Percentiles rank a stretch among this genome's conserved stretches.
Evolutionary conservation across 345 rosid species (phyloP).

Genomic region (Aurinia saxatilis): DNA sequence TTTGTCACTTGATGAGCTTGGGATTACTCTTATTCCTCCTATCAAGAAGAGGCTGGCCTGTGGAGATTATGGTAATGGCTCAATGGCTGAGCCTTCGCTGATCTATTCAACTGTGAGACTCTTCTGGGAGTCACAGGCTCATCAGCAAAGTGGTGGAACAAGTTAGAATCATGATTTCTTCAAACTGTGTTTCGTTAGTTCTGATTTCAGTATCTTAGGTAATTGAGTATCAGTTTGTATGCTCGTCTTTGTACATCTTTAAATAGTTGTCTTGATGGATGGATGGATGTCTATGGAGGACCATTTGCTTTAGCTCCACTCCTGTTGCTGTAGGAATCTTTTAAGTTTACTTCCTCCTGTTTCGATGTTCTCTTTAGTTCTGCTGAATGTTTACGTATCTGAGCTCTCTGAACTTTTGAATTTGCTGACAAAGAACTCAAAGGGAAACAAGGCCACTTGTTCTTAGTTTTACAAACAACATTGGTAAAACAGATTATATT

Average conservation of each 20-base stretch:
- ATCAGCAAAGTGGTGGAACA: constrained; percentile 18
- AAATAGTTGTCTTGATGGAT: not conserved
- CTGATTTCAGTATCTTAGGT: not conserved
- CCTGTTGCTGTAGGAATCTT: not conserved
- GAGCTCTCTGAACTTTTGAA: not conserved
- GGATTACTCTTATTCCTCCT: constrained; percentile 79
- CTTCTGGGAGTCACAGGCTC: constrained; percentile 54
- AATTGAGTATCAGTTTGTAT: not conserved
- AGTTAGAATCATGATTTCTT: constrained; percentile 8
- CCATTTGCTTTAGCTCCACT: not conserved
- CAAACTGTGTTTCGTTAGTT: not conserved
- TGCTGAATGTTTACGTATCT: not conserved
- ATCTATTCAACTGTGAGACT: constrained; percentile 75
- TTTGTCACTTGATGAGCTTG: constrained; percentile 74
- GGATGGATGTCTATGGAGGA: not conserved
- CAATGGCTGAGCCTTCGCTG: constrained; percentile 84
- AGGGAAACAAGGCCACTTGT: not conserved
- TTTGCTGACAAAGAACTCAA: not conserved
- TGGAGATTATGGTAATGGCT: constrained; percentile 84
- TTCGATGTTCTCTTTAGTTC: not conserved
- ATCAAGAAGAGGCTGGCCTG: constrained; percentile 78
- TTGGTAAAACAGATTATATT: constrained; percentile 2
- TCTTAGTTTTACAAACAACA: not conserved
- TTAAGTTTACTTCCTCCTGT: not conserved
- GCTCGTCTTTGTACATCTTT: constrained; percentile 18